A percentile compares a stretch with the other conserved stretches of the same genome.
Conservation (phyloP, 2,329 filamentous ascomycete genomes). For the Penicillium brevicompactum region DNA sequence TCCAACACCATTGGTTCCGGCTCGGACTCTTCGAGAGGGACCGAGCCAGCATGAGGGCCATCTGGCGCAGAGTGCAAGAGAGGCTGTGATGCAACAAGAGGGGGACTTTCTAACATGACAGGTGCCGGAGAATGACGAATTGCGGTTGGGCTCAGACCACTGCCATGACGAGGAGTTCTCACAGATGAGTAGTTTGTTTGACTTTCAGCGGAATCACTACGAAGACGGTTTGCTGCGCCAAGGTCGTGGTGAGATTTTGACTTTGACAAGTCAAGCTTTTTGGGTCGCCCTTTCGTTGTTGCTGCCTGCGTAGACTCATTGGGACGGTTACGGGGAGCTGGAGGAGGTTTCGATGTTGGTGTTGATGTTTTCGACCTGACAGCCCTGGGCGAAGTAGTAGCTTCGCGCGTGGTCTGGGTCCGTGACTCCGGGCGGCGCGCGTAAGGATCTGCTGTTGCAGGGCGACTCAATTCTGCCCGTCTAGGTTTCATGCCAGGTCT, state of each 20-base stretch:
- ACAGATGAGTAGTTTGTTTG: conserved; percentile 11
- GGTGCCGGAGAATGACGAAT: conserved; percentile 48
- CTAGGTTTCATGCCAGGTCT: conserved; percentile 47
- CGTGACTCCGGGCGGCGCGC: conserved; percentile 49
- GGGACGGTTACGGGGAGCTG: conserved; percentile 35
- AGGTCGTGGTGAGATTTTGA: conserved; percentile 31
- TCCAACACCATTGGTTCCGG: conserved; percentile 10
- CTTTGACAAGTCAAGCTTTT: conserved; percentile 35
- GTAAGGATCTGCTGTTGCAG: conserved; percentile 39
- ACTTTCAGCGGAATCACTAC: conserved; percentile 28
- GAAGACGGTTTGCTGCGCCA: conserved; percentile 30
- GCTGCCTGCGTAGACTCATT: conserved; percentile 33
- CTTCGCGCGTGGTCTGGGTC: conserved; percentile 28
- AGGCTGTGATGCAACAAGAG: conserved; percentile 16
- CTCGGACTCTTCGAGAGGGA: conserved; percentile 16
- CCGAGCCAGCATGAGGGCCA: conserved; percentile 8
- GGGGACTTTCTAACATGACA: conserved; percentile 23
- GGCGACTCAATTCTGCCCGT: conserved; percentile 39
- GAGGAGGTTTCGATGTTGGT: conserved; percentile 32
- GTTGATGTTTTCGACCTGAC: conserved; percentile 34
- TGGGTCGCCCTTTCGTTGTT: conserved; percentile 36
- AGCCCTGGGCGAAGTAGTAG: conserved; percentile 23
- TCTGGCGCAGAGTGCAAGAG: neutral
- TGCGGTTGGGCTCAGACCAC: conserved; percentile 53
- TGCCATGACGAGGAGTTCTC: conserved; percentile 9